Base-by-base conservation (phyloP, 192 early-diverging fungal species). In the Funneliformis geosporum region DNA sequence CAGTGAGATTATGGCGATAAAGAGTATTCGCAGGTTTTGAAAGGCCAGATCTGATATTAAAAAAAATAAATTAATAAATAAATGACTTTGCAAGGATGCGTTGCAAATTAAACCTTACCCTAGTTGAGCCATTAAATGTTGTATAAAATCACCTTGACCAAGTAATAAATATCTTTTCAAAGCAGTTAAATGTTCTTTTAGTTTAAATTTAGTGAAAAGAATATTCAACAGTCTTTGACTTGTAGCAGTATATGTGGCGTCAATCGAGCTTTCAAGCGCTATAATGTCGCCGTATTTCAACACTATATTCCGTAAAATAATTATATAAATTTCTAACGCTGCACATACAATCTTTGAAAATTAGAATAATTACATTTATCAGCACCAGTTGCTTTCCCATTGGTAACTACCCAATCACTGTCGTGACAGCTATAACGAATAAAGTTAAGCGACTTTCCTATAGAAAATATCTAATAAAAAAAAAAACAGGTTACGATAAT, bases 101-200 rank as follows among this genome's bases (percentile, higher is more conserved):
- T 8, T 33, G 28, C 25, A 44, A 25, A 42, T 18, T 39, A 40
- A 4, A 16, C 71, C 83, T 73, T 89, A 94, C 93, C 93, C 92
- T 65, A 98, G 81, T 33, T 89, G 89, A 76, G 94, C 93, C 89
- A 97, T 91, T 60, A 99, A 83, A 70, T 92, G 89, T 80, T 96
- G 94, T 67, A 95, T 92, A 89, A 98, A 97, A 79, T 99, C 96
- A 33, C 96, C 98, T 81, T 98, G 94, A 73, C 93, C 95, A 16
- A 99, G 86, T 60, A 99, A 82, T 40, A 99, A 84, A 79, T 98
- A 98, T 61, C 92, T 85, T 55, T 97, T 96, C 50, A 99, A 83
- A 7, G 95, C 96, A 60, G 85, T 82, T 27, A 99, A 85, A 78
- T 98, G 96, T 14, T 95, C 93, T 82, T 93, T 89, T 9, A 99